Base-by-base conservation (phyloP, 164 flowering plant species). In the Umbilicus rupestris region DNA sequence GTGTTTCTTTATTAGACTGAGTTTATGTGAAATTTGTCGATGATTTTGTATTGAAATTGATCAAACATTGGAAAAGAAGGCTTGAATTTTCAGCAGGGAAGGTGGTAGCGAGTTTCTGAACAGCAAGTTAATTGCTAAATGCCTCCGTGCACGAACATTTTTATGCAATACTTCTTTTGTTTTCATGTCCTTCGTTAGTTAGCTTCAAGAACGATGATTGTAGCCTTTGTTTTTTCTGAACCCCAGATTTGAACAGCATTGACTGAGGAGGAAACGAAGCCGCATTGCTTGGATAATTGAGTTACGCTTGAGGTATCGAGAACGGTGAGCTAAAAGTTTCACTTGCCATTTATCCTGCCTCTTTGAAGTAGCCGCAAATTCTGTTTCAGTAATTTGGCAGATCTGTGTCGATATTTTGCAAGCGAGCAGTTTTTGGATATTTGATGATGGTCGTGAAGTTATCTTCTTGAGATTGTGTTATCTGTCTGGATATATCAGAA, bases 281-380 rank as follows among this genome's bases (percentile, higher is more conserved):
- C 2, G 1, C 15, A 52, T 30, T 11, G 58, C 14, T 52, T 24
- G 58, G 58, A 52, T 7, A 22, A 30, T 2, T 52, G 15, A 47
- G 19, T 19, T 47, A 19, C 58, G 47, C 63, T 76, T 80, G 79
- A 81, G 72, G 71, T 82, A 78, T 22, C 39, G 55, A 68, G 76
- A 73, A 67, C 78, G 83, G 65, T 74, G 73, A 62, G 74, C 75
- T 26, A 79, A 81, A 71, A 59, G 73, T 62, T 84, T 85, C 74
- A 73, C 73, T 66, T 73, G 77, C 47, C 82, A 83, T 70, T 80
- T 88, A 12, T 75, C 72, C 30, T 49, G 80, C 66, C 83, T 87
- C 52, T 69, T 20, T 59, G 66, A 65, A 83, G 89, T 76, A 78
- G 16, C 77, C 60, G 77, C 73, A 72, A 82, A 81, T 70, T 80